Evolutionary conservation across 2,329 filamentous ascomycete genomes (phyloP), one percentile per base, ranked within the genome.

Genomic region (Ophiostoma sp.): DNA sequence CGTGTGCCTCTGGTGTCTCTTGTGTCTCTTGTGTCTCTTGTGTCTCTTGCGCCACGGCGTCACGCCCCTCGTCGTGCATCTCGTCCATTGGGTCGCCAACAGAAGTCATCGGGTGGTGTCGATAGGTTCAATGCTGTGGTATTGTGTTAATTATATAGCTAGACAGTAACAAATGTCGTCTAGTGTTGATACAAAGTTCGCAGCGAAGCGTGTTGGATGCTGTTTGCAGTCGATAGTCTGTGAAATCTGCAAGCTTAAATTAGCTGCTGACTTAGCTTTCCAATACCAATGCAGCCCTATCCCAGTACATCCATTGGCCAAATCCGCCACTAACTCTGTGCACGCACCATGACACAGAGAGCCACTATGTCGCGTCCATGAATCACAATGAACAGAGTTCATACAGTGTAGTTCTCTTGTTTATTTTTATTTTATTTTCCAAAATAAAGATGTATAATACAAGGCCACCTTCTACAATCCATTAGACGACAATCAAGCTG

Each of bases 251-350:
- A 33, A 31, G 57, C 44, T 62, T 17, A 62, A 62, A 62, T 33
- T 62, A 62, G 27, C 27, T 62, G 57, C 57, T 62, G 57, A 62
- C 57, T 62, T 62, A 62, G 33, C 27, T 27, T 23, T 27, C 10
- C 8, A 57, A n/a, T 23, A 11, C 1, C 48, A 44, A 54, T 62
- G 27, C 27, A 23, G 27, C 57, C 57, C n/a, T 27, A 33, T 31
- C 27, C 57, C 13, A 33, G 27, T 27, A 33, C 27, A 7, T 15
- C 57, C 27, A 33, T 33, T 62, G 57, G 27, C 11, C 27, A 17
- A 35, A 35, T 15, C 57, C 33, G 27, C 13, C 27, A 41, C 39
- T 41, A 41, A 41, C 15, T 41, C 15, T 13, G 39, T 62, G 23
- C 54, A 33, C 20, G 27, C 27, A 33, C 57, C 57, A 62, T 62